Conservation (phyloP, 495 filamentous ascomycete genomes). For the Neurospora discreta region DNA sequence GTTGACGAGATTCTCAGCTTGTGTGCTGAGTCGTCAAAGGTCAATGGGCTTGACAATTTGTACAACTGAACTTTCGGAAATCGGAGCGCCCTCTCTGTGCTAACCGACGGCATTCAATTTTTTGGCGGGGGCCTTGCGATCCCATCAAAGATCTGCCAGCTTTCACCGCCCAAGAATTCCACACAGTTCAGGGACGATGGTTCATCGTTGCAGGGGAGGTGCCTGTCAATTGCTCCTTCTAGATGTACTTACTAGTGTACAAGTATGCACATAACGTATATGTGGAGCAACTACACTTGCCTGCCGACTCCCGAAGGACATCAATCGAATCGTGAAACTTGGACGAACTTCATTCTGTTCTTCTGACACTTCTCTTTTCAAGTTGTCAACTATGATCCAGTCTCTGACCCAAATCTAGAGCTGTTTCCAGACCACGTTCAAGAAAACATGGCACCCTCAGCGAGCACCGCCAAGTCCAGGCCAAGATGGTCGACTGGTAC, state of each 20-base stretch:
- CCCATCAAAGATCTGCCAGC: conserved; percentile 8
- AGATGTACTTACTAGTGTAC: neutral
- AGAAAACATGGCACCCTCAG: conserved; percentile 10
- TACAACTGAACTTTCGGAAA: conserved; percentile 3
- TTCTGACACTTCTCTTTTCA: neutral
- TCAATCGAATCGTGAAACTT: neutral
- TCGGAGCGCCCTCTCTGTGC: neutral
- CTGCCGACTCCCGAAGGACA: neutral
- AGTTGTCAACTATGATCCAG: too few species aligned
- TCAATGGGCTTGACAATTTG: neutral
- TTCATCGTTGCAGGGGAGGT: conserved; percentile 1
- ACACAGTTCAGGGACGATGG: neutral
- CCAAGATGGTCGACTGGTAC: neutral
- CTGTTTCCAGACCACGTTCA: too few species aligned
- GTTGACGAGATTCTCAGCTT: conserved; percentile 4
- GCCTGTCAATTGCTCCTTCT: neutral
- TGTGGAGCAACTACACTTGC: neutral
- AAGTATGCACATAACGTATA: too few species aligned
- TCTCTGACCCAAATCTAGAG: too few species aligned
- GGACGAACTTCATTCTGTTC: neutral
- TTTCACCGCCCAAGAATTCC: conserved; percentile 13
- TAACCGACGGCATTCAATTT: conserved; percentile 6
- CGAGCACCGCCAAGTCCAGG: conserved; percentile 9
- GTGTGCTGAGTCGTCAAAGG: conserved; percentile 6
- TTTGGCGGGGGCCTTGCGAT: conserved; percentile 17